Conservation (phyloP, 768 basidiomycete species). For the Phaeotremella skinneri region DNA sequence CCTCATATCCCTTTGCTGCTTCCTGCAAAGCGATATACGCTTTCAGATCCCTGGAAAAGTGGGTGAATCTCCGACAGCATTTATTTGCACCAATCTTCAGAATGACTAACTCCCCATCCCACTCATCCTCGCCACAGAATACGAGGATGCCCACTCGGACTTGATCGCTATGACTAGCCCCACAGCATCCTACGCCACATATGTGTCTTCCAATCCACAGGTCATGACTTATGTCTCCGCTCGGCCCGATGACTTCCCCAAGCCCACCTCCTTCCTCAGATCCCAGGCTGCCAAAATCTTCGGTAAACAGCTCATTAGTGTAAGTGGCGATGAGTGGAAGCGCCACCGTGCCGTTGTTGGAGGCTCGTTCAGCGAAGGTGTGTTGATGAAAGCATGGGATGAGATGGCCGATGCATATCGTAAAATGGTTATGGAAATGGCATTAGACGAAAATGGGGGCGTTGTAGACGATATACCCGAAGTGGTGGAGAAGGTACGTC, state of each 20-base stretch:
- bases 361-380: conserved; percentile 25
- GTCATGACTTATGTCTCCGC: conserved; percentile 6
- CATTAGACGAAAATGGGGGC: conserved; percentile 16
- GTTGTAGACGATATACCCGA: conserved; percentile 10
- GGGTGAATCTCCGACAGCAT: conserved; percentile 3
- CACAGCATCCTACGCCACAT: conserved; percentile 15
- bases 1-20: conserved; percentile 34
- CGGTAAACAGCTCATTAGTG: conserved; percentile 23
- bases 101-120: background rate
- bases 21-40: conserved; percentile 21
- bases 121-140: conserved; percentile 18
- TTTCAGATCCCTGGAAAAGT: conserved; percentile 34
- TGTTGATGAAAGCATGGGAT: conserved; percentile 24
- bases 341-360: conserved; percentile 28
- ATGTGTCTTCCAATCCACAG: conserved; percentile 18
- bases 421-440: conserved; percentile 17
- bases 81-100: background rate
- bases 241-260: conserved; percentile 12
- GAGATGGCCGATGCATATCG: conserved; percentile 11
- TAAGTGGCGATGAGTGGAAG: conserved; percentile 25
- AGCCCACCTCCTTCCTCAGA: conserved; percentile 19
- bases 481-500: conserved; percentile 20
- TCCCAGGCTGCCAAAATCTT: conserved; percentile 26
- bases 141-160: conserved; percentile 24
- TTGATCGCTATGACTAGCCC: conserved; percentile 26